Evolutionary conservation across 805 yeast species (phyloP), one percentile per base, ranked within the genome.

Genomic region (Candida montana): DNA sequence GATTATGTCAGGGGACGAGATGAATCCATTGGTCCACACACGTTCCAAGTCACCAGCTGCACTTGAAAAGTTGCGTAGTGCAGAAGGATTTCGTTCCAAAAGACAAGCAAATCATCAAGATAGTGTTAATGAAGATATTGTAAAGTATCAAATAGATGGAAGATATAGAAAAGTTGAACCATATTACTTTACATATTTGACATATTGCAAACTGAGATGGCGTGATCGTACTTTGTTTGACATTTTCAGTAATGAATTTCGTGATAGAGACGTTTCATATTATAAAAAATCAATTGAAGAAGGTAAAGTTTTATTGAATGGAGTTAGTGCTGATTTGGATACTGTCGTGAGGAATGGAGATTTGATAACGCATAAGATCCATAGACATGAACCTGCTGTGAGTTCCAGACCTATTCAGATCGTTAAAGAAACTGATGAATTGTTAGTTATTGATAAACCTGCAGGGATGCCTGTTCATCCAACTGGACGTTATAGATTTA

Each of bases 401-500:
- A 51, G 54, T 18, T 49, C 57, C 2, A 44, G 45, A 62, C 83
- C 40, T 29, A 67, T 61, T 19, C 42, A 38, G 15, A 49, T 56
- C 12, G 56, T 56, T 4, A 34, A 71, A 56, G 86, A 89, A 54
- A 81, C 87, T 58, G 88, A 82, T 7, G 75, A 83, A 37, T 58
- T 88, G 18, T 69, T 93, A 5, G 95, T 85, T 3, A 81, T 93
- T 18, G 95, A 91, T 59, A 93, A 93, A 50, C 99, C 99, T 0
- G 75, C 93, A 4, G 97, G 99, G 0, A 73, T 93, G 3, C 97
- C 99, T 0, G 95, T 87, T 0, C 99, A 93, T 59, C 98, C 99
- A 4, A 83, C 96, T 0, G 99, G 98, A 0, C 65, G 90, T 48
- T 79, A 81, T 69, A 57, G 93, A 57, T 77, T 78, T 62, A 77